phyloP scores from a whole-genome alignment of 2,329 filamentous ascomycete species.

The Aspergillus phoenicis region DNA sequence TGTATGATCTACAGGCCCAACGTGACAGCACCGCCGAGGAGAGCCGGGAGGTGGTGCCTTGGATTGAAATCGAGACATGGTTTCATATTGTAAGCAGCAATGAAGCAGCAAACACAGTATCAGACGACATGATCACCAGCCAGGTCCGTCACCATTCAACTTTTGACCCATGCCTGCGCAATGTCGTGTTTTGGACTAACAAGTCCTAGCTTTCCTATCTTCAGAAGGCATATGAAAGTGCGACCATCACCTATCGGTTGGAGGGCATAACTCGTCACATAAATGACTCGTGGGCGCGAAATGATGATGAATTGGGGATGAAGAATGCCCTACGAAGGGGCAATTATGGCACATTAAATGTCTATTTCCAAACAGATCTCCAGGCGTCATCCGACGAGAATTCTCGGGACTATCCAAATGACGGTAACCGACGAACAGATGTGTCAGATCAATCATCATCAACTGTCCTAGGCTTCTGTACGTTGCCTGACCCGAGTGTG shows the following conservation, averaged over 20 bases:
- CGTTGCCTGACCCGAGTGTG: constrained; percentile 47
- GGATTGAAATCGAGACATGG: constrained; percentile 45
- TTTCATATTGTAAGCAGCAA: constrained; percentile 47
- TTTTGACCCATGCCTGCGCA: not conserved
- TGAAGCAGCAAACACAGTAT: constrained; percentile 30
- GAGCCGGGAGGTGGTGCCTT: constrained; percentile 21
- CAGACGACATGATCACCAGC: constrained; percentile 37
- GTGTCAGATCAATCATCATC: constrained; percentile 23
- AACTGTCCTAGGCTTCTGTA: constrained; percentile 58
- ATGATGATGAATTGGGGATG: constrained; percentile 53
- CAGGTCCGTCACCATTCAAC: constrained; percentile 32
- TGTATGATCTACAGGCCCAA: constrained; percentile 24
- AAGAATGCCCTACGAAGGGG: constrained; percentile 58
- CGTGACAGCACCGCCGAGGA: constrained; percentile 16
- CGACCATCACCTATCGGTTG: constrained; percentile 55
- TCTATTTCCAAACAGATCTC: constrained; percentile 63
- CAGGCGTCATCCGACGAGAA: constrained; percentile 29
- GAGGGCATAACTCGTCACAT: constrained; percentile 52
- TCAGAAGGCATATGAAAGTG: constrained; percentile 50
- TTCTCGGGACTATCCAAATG: constrained; percentile 26
- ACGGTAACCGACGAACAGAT: constrained; percentile 27
- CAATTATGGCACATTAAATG: constrained; percentile 57
- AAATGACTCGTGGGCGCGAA: constrained; percentile 59
- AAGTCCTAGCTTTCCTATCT: constrained; percentile 34
- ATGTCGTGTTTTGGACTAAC: not conserved